Base-by-base conservation (phyloP, 805 yeast species). In the Kregervanrija fluxuum region DNA sequence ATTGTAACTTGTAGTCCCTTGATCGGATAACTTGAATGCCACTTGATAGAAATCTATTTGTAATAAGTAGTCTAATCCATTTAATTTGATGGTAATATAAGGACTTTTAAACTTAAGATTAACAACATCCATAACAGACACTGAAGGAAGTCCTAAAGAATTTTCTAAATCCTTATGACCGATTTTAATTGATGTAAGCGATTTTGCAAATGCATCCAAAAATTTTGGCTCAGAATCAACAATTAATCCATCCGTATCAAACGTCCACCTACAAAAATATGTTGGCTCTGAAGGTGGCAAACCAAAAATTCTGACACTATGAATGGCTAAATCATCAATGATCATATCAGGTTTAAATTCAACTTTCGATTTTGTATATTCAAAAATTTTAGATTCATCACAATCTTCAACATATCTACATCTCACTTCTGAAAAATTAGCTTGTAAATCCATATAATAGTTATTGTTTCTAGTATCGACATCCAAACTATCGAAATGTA, bases 291-390 rank as follows among this genome's bases (percentile, higher is more conserved):
- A 68, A 0, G 97, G 97, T 0, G 96, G 96, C 2, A 88, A 59
- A 0, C 99, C 99, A 67, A 88, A 88, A 81, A 90, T 80, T 55
- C 98, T 71, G 61, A 91, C 96, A 1, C 96, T 95, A 61, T 86
- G 95, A 17, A 87, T 70, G 2, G 72, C 56, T 11, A 84, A 57
- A 1, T 82, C 80, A 55, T 82, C 84, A 40, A 85, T 70, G 3
- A 59, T 52, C 30, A 85, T 53, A 37, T 79, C 78, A 1, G 80
- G 70, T 4, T 50, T 43, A 34, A 55, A 56, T 2, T 38, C 41
- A 1, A 48, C 44, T 1, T 45, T 49, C 1, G 46, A 38, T 14
- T 47, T 43, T 1, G 62, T 70, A 55, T 45, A 52, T 40, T 17
- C 58, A 49, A 47, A 62, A 45, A 54, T 55, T 33, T 30, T 44